Conservation (phyloP, 2,329 filamentous ascomycete species). For the Arthroderma sp. region DNA sequence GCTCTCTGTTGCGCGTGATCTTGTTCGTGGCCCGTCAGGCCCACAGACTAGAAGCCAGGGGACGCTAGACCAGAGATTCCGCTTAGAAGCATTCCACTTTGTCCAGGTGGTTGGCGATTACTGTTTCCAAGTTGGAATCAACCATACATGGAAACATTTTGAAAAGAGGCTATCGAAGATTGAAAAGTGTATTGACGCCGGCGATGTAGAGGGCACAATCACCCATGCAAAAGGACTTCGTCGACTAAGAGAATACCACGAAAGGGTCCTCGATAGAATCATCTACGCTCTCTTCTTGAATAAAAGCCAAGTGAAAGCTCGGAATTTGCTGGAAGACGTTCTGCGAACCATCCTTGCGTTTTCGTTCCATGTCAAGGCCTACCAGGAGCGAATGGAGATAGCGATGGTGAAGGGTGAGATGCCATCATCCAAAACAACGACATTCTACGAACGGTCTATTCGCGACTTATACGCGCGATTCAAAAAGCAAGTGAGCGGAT, state of each 20-base stretch:
- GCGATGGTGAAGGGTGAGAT: neutral
- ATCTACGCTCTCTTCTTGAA: constrained; percentile 61
- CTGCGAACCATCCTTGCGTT: constrained; percentile 63
- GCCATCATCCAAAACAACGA: neutral
- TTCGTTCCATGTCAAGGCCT: constrained; percentile 33
- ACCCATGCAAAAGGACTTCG: constrained; percentile 50
- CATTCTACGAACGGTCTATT: constrained; percentile 17
- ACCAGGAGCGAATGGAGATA: neutral
- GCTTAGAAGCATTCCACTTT: constrained; percentile 69
- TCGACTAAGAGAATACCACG: constrained; percentile 56
- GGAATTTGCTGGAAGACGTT: constrained; percentile 63
- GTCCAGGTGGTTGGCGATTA: constrained; percentile 61
- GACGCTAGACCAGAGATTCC: constrained; percentile 47
- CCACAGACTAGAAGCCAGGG: constrained; percentile 20
- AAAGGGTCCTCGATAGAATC: constrained; percentile 61
- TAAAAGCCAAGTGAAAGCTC: constrained; percentile 60
- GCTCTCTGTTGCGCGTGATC: constrained; percentile 58
- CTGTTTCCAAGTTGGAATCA: constrained; percentile 67
- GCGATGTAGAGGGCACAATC: constrained; percentile 36
- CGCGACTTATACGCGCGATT: constrained; percentile 52
- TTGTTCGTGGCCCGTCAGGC: constrained; percentile 43
- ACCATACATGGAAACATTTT: constrained; percentile 60
- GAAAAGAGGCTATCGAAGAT: constrained; percentile 53
- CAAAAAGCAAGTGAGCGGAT: constrained; percentile 59
- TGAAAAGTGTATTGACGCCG: constrained; percentile 43